phyloP scores from a whole-genome alignment of 169 alveolate genomes.

The Plasmodium sp. region DNA sequence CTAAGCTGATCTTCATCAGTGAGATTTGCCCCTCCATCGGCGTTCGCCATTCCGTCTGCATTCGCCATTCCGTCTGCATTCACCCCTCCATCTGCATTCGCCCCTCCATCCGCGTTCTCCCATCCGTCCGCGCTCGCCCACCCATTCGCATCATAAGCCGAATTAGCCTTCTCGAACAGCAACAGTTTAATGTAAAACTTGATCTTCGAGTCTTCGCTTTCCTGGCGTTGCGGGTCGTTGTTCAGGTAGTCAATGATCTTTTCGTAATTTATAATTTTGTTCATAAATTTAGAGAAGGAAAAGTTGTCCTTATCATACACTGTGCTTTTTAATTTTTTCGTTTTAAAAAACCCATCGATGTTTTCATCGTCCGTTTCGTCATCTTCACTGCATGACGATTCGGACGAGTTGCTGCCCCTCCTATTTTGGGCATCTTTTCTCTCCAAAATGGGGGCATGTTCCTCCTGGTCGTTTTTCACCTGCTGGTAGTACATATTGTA shows the following conservation, averaged over 20 bases:
- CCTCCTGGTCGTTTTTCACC: background rate
- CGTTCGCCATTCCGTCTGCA: background rate
- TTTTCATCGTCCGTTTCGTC: slow-evolving; percentile 74
- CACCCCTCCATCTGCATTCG: background rate
- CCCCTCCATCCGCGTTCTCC: background rate
- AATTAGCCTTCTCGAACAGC: slow-evolving; percentile 34
- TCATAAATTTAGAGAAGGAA: slow-evolving; percentile 57
- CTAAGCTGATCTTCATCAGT: background rate
- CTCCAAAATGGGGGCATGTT: background rate
- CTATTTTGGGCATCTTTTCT: background rate
- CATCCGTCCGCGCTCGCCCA: background rate
- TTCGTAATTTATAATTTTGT: slow-evolving; percentile 62
- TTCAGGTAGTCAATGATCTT: slow-evolving; percentile 65
- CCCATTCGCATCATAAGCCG: slow-evolving; percentile 3
- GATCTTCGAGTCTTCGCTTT: slow-evolving; percentile 34
- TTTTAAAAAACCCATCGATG: slow-evolving; percentile 69
- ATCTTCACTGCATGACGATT: slow-evolving; percentile 64
- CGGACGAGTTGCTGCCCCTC: slow-evolving; percentile 4
- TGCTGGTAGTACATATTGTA: slow-evolving; percentile 23
- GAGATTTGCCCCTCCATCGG: background rate
- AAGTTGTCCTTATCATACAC: slow-evolving; percentile 52
- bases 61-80: background rate
- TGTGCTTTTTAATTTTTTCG: slow-evolving; percentile 63
- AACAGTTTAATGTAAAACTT: slow-evolving; percentile 48
- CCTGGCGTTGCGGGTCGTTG: slow-evolving; percentile 68